Base-by-base conservation (phyloP, 305 asterid species). In the Solanum hybrid region DNA sequence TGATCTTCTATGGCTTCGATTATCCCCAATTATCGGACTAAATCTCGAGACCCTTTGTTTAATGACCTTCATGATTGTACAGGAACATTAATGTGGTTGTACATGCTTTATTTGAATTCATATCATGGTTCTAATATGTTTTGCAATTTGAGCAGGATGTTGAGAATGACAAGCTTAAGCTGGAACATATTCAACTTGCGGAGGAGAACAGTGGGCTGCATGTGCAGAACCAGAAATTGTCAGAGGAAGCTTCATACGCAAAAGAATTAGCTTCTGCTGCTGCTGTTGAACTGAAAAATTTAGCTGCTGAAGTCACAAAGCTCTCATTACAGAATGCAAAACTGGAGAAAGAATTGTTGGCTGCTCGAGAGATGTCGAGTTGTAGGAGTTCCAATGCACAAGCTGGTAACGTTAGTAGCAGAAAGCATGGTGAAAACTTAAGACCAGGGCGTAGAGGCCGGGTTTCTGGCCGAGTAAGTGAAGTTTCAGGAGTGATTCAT, bases 201-300 rank as follows among this genome's bases (percentile, higher is more conserved):
- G 98, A 96, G 93, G 99, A 97, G 91, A 97, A 98, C 72, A 98
- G 98, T 90, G 99, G 99, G 32, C 88, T 97, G 87, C 95, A 91
- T 26, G 97, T 97, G 76, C 99, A 97, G 89, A 97, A 95, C 87
- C 98, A 95, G 93, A 97, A 96, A 92, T 92, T 98, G 89, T 94
- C 97, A 1, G 98, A 98, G 93, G 99, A 97, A 93, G 98, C 98
- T 90, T 97, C 98, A 84, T 98, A 98, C 77, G 99, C 99, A 31
- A 98, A 97, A 92, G 99, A 97, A 92, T 94, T 98, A 90, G 99
- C 99, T 81, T 96, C 99, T 89, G 99, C 99, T 89, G 99, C 99
- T 90, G 99, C 99, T 20, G 94, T 95, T 57, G 99, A 98, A 90
- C 93, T 98, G 85, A 98, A 98, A 94, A 97, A 93, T 93, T 92